Base-by-base conservation (phyloP, 208 protist genomes). In the Acanthamoeba culbertsoni region DNA sequence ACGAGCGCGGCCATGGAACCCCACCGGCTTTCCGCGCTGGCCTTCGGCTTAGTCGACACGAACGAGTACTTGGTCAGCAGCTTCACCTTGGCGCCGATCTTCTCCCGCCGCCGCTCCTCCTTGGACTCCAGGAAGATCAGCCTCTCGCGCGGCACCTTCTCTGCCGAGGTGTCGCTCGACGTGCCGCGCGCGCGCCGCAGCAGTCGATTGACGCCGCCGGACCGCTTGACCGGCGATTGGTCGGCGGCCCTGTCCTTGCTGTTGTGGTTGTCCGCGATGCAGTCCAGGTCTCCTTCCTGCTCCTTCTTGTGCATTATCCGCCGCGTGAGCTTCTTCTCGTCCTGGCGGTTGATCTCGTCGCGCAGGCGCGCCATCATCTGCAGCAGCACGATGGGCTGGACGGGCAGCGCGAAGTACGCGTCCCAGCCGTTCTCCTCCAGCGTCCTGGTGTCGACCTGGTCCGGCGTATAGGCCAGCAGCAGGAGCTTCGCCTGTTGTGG, bases 31-130 rank as follows among this genome's bases (percentile, higher is more conserved):
- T n/a, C 37, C 28, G 12, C 28, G 0, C 6, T 0, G 26, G 42
- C 42, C 73, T 84, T 84, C 42, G 73, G 42, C 45, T 84, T 84
- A 12, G 43, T 12, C 0, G 40, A 84, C 20, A 20, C 20, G 43
- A 84, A 84, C 12, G 73, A 48, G 28, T 84, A 84, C 73, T 84
- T 84, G 73, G 73, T 84, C 42, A 84, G 5, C 42, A 84, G 73
- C 73, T 84, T 84, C 7, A 28, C 31, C 43, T 55, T 84, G 43
- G 12, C 1, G 16, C 20, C 42, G 28, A 7, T 63, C 57, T 68
- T 37, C 59, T 68, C 37, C 0, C 7, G 7, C 1, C 0, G 59
- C 59, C 28, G 10, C 37, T 5, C 28, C n/a, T 68, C 35, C 16
- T 45, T 73, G 35, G 31, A 5, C 23, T 84, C 73, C 18, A 84